Evolutionary conservation across 345 rosid genomes (phyloP), one percentile per base, ranked within the genome.

Genomic region (Stellera chamaejasme): DNA sequence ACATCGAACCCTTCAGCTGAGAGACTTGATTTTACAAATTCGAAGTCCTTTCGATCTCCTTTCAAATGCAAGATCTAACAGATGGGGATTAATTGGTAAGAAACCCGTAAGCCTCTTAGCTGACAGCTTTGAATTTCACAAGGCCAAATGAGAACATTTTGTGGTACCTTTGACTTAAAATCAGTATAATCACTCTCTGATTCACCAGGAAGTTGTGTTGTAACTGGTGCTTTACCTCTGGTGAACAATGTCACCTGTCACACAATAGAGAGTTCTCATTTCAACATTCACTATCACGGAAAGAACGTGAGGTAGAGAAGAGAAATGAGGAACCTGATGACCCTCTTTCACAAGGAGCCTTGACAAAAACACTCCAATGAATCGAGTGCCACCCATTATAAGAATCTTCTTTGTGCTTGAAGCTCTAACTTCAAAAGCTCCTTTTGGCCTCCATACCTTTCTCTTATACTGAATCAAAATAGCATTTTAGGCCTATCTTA

Each of bases 301-400:
- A 57, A 43, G 47, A 57, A 53, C 57, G 10, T 9, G 10, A 14
- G 26, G 27, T 16, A 51, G 48, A 55, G 16, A 10, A 50, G 43
- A 45, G 28, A 54, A 10, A 15, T 25, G 6, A 3, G 11, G 48
- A 66, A 89, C 97, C 92, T 84, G 88, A 67, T 93, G 94, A 45
- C 99, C 96, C 52, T 89, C 96, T 74, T 89, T 79, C 67, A 89
- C 85, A 52, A 89, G 98, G 50, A 87, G 90, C 68, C 96, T 84
- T 5, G 96, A 89, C 77, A 89, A 69, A 72, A 93, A 87, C 43
- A 92, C 15, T 69, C 97, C 97, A 47, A 89, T 89, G 61, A 89
- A 93, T 50, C 99, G 70, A 58, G 97, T 93, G 23, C 97, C 99
- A 32, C 99, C 99, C 97, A 89, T 89, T 59, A 93, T 79, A 56